Evolutionary conservation across 2,329 filamentous ascomycete species (phyloP), one percentile per base, ranked within the genome.

Genomic region (Talaromyces pinophilus): DNA sequence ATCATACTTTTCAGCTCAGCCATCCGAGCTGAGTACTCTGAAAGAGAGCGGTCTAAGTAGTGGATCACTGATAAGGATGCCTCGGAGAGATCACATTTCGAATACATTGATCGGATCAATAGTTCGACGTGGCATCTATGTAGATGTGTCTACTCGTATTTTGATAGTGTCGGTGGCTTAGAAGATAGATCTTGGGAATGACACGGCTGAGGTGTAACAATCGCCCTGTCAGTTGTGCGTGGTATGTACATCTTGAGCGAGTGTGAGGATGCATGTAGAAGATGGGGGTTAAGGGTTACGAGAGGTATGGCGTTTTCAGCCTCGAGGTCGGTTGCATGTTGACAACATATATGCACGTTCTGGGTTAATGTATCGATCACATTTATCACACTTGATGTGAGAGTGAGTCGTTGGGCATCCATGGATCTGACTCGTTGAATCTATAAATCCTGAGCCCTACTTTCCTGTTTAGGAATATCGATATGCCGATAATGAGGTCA

Each of bases 51-150:
- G 30, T 22, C 17, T 22, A 35, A 19, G 8, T 22, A 44, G 48
- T 42, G 22, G 48, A 28, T 33, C 22, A 42, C 13, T 55, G 61
- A 63, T 55, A 63, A 52, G 48, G 15, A 33, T 30, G 33, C 5
- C 11, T 42, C 10, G 33, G 19, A 62, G 33, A 63, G 22, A 50
- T 63, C 35, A 55, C 38, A 63, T 55, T 63, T 35, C 3, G 13
- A 19, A 55, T 17, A n/a, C 8, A 19, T 13, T 19, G 30, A 57
- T 40, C 19, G 48, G 17, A 33, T 17, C n/a, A 38, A 38, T 15
- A 25, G 11, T 38, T 25, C 11, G 54, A 19, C 54, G 54, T 15
- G 33, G 30, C 54, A 57, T 35, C 25, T 2, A 35, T 35, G 17
- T 19, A 17, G 13, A 28, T 52, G 13, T 19, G 11, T 8, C 52